Conservation (phyloP, 805 yeast species). For the Lipomyces spencermartinsiae region DNA sequence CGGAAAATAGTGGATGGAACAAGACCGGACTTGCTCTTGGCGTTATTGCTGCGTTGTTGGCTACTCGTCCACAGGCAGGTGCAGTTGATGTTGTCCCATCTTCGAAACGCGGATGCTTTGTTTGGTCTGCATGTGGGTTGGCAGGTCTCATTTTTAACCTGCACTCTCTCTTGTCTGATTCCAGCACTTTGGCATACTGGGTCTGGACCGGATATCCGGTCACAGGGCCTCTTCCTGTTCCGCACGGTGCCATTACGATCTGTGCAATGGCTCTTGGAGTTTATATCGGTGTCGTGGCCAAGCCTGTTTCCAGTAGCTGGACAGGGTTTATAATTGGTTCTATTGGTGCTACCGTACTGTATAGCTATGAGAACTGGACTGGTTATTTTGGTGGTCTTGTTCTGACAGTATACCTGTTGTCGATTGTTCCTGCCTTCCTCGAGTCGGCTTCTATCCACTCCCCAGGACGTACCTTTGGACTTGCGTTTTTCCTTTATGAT, state of each 20-base stretch:
- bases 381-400: constrained; percentile 77
- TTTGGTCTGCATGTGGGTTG: constrained; percentile 68
- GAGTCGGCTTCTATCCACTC: constrained; percentile 61
- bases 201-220: constrained; percentile 95
- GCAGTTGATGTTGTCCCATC: constrained; percentile 26
- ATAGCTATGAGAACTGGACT: constrained; percentile 64
- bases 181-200: constrained; percentile 89
- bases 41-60: constrained; percentile 56
- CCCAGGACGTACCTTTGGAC: constrained; percentile 56
- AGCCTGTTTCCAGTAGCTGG: constrained; percentile 38
- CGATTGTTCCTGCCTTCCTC: constrained; percentile 32
- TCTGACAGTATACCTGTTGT: constrained; percentile 60
- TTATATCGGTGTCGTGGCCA: constrained; percentile 51
- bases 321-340: constrained; percentile 53
- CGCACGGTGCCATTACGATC: constrained; percentile 74
- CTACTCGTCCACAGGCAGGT: constrained; percentile 52
- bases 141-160: constrained; percentile 77
- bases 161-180: constrained; percentile 78
- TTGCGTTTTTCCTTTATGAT: constrained; percentile 55
- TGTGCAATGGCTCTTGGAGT: constrained; percentile 64
- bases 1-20: constrained; percentile 85
- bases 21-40: constrained; percentile 71
- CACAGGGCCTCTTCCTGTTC: constrained; percentile 85
- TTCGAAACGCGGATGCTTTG: constrained; percentile 33
- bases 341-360: constrained; percentile 59